These are phyloP conservation scores for Backusella circina DNA, from an alignment of 192 early-diverging fungal genomes.

Conservation along the genomic window DNA sequence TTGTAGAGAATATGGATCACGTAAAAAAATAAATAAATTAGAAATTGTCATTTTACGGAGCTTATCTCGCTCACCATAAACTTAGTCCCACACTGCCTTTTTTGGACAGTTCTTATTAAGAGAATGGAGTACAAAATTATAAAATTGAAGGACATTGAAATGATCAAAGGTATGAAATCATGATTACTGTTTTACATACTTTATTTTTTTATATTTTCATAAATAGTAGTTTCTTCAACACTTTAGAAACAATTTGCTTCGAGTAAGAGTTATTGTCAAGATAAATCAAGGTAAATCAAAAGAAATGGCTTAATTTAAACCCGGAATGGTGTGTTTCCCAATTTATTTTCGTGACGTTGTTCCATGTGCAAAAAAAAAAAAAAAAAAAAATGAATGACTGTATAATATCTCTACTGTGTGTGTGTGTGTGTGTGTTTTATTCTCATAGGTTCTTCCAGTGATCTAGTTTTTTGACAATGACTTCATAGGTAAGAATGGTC, in stretches of 20 bases:
- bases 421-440: not conserved
- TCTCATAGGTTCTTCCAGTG: constrained; percentile 13
- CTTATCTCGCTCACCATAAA: too few species aligned
- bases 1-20: too few species aligned
- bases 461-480: constrained; percentile 60
- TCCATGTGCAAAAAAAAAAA: not conserved
- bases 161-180: not conserved
- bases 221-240: too few species aligned
- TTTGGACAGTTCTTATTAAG: not conserved
- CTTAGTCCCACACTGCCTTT: not conserved
- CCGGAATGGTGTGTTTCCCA: not conserved
- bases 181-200: not conserved
- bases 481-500: constrained; percentile 87
- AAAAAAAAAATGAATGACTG: not conserved
- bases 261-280: too few species aligned
- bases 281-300: not conserved
- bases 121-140: not conserved
- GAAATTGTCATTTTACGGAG: too few species aligned
- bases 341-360: too few species aligned
- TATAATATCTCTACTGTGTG: not conserved
- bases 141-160: not conserved
- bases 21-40: too few species aligned
- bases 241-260: too few species aligned
- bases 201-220: too few species aligned
- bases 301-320: too few species aligned